phyloP scores from a whole-genome alignment of 108 stramenopile species.

The Ochromonas danica region DNA sequence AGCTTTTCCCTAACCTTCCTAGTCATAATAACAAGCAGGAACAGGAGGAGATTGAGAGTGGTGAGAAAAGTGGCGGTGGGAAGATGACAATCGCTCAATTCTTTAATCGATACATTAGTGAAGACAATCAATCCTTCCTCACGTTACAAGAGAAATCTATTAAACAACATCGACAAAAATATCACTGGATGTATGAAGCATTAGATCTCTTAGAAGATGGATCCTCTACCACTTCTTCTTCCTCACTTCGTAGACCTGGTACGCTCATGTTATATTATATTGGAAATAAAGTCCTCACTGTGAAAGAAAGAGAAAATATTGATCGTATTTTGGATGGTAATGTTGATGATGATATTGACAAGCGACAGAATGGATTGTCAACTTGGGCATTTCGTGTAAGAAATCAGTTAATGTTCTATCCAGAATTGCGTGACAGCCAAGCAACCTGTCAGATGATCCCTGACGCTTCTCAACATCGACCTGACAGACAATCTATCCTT shows the following conservation, averaged over 20 bases:
- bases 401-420: slow-evolving; percentile 33
- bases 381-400: slow-evolving; percentile 7
- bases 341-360: slow-evolving; percentile 9
- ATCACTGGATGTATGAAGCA: slow-evolving; percentile 38
- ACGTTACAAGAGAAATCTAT: not conserved
- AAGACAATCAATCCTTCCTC: slow-evolving; percentile 38
- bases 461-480: not conserved
- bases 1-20: not conserved
- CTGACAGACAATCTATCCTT: not conserved
- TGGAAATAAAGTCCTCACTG: not conserved
- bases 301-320: not conserved
- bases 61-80: too few relatives aligned
- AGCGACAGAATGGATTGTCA: not conserved
- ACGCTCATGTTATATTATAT: slow-evolving; percentile 32
- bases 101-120: not conserved
- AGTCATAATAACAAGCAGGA: not conserved
- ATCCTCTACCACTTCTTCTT: not conserved
- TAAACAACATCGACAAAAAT: slow-evolving; percentile 8
- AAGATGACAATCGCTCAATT: too few relatives aligned
- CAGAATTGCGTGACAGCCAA: slow-evolving; percentile 13
- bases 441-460: not conserved
- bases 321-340: slow-evolving; percentile 6
- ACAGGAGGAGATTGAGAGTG: not conserved
- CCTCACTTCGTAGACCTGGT: not conserved
- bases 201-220: not conserved